Evolutionary conservation across 495 filamentous ascomycete genomes (phyloP).

Genomic region (Aspergillus haitiensis): DNA sequence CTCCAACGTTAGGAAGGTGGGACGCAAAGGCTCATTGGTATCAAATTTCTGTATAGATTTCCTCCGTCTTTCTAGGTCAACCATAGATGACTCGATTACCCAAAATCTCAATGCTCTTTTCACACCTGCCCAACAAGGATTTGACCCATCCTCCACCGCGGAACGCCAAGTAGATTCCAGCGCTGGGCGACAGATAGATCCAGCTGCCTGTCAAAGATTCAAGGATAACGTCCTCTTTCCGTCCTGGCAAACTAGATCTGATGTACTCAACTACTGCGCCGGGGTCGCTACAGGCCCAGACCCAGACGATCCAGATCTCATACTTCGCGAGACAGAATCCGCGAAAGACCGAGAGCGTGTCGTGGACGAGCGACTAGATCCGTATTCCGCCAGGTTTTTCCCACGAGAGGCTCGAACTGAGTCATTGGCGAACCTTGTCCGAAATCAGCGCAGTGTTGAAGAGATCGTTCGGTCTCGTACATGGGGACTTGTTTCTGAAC

Average conservation of each 20-base stretch:
- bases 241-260: constrained; percentile 81
- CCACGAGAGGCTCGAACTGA: constrained; percentile 84
- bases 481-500: constrained; percentile 78
- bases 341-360: constrained; percentile 69
- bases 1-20: background rate
- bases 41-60: constrained; percentile 63
- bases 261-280: constrained; percentile 87
- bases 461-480: constrained; percentile 79
- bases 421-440: constrained; percentile 69
- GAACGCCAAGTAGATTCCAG: constrained; percentile 51
- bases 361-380: constrained; percentile 88
- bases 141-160: constrained; percentile 77
- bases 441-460: constrained; percentile 86
- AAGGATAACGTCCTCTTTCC: constrained; percentile 80
- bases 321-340: constrained; percentile 67
- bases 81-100: constrained; percentile 89
- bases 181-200: constrained; percentile 52
- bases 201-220: constrained; percentile 65
- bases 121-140: constrained; percentile 68
- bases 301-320: constrained; percentile 80
- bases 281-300: constrained; percentile 85
- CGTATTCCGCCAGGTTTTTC: constrained; percentile 84
- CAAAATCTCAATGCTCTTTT: constrained; percentile 91
- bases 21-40: constrained; percentile 7
- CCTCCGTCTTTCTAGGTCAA: constrained; percentile 78